Conservation (phyloP, 164 flowering plant genomes). For the Umbellularia californica region DNA sequence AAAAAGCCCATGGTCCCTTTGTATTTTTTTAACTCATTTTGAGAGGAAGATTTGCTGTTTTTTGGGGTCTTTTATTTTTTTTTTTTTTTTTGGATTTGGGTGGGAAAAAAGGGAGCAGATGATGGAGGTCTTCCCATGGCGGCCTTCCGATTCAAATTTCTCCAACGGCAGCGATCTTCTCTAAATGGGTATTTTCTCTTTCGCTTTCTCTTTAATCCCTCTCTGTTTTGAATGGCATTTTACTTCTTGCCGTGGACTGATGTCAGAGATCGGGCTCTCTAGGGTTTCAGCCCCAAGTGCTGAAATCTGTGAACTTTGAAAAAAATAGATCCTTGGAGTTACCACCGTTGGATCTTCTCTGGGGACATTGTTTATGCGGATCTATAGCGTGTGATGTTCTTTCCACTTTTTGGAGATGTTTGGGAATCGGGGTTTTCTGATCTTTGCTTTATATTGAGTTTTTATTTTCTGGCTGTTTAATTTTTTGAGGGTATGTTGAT, state of each 20-base stretch:
- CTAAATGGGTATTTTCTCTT: conserved; percentile 16
- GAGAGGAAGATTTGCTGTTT: neutral
- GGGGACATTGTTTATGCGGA: conserved; percentile 1
- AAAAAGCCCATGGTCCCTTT: conserved; percentile 2
- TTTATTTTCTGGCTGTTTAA: neutral
- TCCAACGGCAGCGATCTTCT: conserved; percentile 5
- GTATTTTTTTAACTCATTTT: neutral
- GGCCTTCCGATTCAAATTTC: conserved; percentile 32
- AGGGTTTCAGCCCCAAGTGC: conserved; percentile 21
- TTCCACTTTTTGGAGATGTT: conserved; percentile 1
- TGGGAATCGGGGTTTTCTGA: conserved; percentile 2
- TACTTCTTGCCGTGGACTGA: conserved; percentile 6
- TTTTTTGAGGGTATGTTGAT: neutral
- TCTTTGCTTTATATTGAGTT: neutral
- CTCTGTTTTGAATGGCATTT: conserved; percentile 9
- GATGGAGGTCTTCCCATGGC: conserved; percentile 28
- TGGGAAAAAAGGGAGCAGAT: conserved; percentile 20
- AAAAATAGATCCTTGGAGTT: conserved; percentile 1
- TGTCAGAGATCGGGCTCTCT: conserved; percentile 12
- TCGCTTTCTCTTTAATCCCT: neutral
- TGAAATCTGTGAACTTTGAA: neutral
- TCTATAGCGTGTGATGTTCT: neutral
- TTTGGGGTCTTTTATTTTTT: neutral
- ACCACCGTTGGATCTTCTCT: conserved; percentile 3
- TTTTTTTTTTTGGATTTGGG: conserved; percentile 32